Evolutionary conservation across 371 early-diverging fungal species (phyloP), one percentile per base, ranked within the genome.

Genomic region (Zychaea mexicana): DNA sequence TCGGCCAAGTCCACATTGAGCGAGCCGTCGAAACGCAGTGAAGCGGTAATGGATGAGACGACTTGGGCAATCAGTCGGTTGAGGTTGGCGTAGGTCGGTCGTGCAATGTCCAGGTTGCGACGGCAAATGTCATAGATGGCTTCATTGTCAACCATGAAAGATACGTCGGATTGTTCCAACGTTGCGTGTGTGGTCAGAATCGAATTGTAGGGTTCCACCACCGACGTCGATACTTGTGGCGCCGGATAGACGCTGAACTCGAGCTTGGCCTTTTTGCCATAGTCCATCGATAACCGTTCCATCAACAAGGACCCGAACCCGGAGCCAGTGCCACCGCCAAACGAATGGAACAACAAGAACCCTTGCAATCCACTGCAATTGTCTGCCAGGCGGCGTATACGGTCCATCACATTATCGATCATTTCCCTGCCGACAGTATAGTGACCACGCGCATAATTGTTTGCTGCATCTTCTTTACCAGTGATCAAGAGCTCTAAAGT

Each of bases 381-480:
- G 85, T 98, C 98, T 42, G 97, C 94, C 58, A 98, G 87, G 86
- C 94, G 96, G 74, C 98, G 92, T 81, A 99, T 92, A 73, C 96
- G 94, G 78, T 99, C 99, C 61, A 98, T 85, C 57, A 96, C 97
- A 58, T 85, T 82, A 83, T 99, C 99, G 63, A 98, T 92, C 60
- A 98, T 91, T 79, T 98, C 98, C 88, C 97, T 97, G 65, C 99
- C 99, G 67, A 97, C 92, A 60, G 99, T 98, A 88, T 98, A 99
- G 87, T 99, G 98, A 74, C 99, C 99, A 89, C 98, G 93, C 49
- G 99, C 99, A 79, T 98, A 99, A 92, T 98, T 98, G 90, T 99
- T 98, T 71, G 98, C 99, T 30, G 99, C 99, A 82, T 98, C 99
- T 82, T 98, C 98, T 88, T 98, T 98, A 68, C 99, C 99, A 69